These are phyloP conservation scores for Metschnikowia orientalis DNA, from an alignment of 805 yeast genomes.

Conservation along the genomic window DNA sequence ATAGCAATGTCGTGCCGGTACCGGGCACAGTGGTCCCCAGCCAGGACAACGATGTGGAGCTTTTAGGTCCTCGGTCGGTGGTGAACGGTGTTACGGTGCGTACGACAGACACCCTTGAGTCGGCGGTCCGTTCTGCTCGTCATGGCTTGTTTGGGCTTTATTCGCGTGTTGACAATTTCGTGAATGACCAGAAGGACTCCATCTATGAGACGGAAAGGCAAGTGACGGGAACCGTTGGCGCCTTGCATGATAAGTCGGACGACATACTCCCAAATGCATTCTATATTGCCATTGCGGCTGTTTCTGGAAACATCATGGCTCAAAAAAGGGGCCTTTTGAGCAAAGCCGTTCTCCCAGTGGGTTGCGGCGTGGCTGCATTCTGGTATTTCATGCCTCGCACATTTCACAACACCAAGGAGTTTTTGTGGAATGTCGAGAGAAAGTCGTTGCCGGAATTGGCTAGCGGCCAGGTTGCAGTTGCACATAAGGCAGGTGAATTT, in stretches of 20 bases:
- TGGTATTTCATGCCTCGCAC: slow-evolving; percentile 70
- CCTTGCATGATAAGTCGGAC: slow-evolving; percentile 61
- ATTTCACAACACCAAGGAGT: slow-evolving; percentile 52
- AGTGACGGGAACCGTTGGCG: slow-evolving; percentile 58
- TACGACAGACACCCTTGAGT: slow-evolving; percentile 47
- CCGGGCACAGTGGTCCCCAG: slow-evolving; percentile 50
- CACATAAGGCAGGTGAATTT: slow-evolving; percentile 42
- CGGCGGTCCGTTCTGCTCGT: slow-evolving; percentile 46
- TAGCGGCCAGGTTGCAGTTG: slow-evolving; percentile 50
- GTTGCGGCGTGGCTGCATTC: slow-evolving; percentile 62
- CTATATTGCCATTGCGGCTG: slow-evolving; percentile 62
- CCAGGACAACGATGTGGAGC: slow-evolving; percentile 36
- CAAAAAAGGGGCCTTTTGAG: slow-evolving; percentile 60
- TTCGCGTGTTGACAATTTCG: slow-evolving; percentile 23
- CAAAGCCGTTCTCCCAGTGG: slow-evolving; percentile 53
- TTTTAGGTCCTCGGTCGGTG: slow-evolving; percentile 44
- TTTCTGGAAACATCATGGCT: slow-evolving; percentile 69
- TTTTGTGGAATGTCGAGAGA: slow-evolving; percentile 59
- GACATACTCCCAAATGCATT: slow-evolving; percentile 67
- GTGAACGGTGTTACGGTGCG: slow-evolving; percentile 57
- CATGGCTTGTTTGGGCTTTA: slow-evolving; percentile 32
- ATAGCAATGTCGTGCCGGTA: slow-evolving; percentile 39
- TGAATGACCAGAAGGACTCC: slow-evolving; percentile 45
- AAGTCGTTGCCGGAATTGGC: slow-evolving; percentile 61
- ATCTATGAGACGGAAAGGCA: slow-evolving; percentile 59